Evolutionary conservation across 2,329 filamentous ascomycete species (phyloP).

Genomic region (Intubia oerlemansii): DNA sequence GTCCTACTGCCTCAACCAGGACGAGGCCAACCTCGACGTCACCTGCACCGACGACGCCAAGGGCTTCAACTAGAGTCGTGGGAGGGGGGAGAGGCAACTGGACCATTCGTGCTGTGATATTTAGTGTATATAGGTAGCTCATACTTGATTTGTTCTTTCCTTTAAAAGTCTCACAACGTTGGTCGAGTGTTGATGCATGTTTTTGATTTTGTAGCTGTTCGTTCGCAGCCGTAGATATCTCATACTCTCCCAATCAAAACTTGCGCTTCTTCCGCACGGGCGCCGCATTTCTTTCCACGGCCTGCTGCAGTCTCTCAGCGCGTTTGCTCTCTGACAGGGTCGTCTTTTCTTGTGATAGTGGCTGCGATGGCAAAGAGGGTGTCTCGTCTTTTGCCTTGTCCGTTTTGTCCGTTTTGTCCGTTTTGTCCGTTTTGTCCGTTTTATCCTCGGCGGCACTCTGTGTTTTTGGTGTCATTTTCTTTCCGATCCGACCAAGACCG

Average conservation of each 20-base stretch:
- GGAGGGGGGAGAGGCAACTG: neutral
- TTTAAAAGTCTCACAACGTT: too few species aligned
- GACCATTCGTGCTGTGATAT: neutral
- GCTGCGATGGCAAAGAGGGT: too few species aligned
- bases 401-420: too few species aligned
- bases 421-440: too few species aligned
- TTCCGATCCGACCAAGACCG: slow-evolving; percentile 16
- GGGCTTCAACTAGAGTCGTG: slow-evolving; percentile 5
- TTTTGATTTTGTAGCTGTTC: too few species aligned
- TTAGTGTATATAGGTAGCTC: neutral
- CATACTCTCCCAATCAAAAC: slow-evolving; percentile 16
- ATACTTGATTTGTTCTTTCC: neutral
- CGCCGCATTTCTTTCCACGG: slow-evolving; percentile 25
- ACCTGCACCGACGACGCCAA: slow-evolving; percentile 5
- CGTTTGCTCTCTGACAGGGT: slow-evolving; percentile 16
- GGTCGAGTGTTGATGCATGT: too few species aligned
- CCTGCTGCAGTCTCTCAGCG: slow-evolving; percentile 27
- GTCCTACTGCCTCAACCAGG: slow-evolving; percentile 11
- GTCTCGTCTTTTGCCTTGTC: neutral
- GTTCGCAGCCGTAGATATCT: too few species aligned
- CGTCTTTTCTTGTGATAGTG: too few species aligned
- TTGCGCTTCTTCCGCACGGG: slow-evolving; percentile 34
- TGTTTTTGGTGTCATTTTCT: slow-evolving; percentile 6
- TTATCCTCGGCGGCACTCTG: neutral
- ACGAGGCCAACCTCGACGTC: slow-evolving; percentile 8